A percentile compares a stretch with the other conserved stretches of the same genome.
These are phyloP conservation scores for Rhodotorula toruloides DNA, from an alignment of 768 basidiomycete species.

Conservation along the genomic window DNA sequence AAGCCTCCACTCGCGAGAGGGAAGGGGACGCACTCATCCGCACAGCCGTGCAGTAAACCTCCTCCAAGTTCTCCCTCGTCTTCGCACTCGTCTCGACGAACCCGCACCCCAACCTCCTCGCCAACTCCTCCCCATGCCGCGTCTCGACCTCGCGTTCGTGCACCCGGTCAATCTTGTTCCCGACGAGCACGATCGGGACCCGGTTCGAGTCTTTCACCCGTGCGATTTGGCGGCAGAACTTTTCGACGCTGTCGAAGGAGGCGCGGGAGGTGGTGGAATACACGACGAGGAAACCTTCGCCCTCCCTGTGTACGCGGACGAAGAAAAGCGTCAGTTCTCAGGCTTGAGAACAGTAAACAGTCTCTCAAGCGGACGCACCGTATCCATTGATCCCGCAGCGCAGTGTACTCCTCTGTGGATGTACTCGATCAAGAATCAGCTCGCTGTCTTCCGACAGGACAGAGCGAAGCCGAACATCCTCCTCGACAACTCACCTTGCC, in stretches of 20 bases:
- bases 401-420: slow-evolving; percentile 43
- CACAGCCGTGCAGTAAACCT: slow-evolving; percentile 80
- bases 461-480: slow-evolving; percentile 31
- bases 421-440: no score
- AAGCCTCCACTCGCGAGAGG: not conserved
- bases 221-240: slow-evolving; percentile 85
- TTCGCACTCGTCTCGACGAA: slow-evolving; percentile 97
- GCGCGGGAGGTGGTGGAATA: slow-evolving; percentile 97
- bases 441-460: no score
- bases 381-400: slow-evolving; percentile 44
- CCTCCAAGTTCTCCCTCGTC: slow-evolving; percentile 85
- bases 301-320: slow-evolving; percentile 46
- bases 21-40: slow-evolving; percentile 23
- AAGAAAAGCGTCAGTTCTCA: not conserved
- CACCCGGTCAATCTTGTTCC: slow-evolving; percentile 96
- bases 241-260: slow-evolving; percentile 94
- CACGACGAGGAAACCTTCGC: slow-evolving; percentile 94
- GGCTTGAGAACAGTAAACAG: not conserved
- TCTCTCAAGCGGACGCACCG: slow-evolving; percentile 33
- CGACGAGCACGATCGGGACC: slow-evolving; percentile 92
- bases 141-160: slow-evolving; percentile 91
- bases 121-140: slow-evolving; percentile 78
- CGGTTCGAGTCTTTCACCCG: slow-evolving; percentile 94
- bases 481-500: slow-evolving; percentile 56
- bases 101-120: slow-evolving; percentile 78